Evolutionary conservation across 805 yeast species (phyloP), one percentile per base, ranked within the genome.

Genomic region (Cyberlindnera misumaiensis): DNA sequence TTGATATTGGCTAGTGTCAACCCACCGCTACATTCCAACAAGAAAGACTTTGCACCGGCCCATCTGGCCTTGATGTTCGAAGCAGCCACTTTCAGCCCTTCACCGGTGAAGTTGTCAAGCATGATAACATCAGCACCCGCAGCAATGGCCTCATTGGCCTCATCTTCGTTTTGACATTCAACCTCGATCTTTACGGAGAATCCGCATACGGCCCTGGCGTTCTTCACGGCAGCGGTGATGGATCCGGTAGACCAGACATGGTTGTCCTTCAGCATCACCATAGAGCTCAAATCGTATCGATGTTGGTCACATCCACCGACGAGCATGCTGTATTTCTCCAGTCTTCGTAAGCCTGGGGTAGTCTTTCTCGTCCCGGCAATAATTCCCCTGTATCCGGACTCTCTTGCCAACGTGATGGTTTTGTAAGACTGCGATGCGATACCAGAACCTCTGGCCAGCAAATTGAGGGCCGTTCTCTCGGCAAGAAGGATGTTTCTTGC

Each of bases 321-420:
- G 25, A 86, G 64, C 97, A 89, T 90, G 17, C 95, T 82, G 62
- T 89, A 89, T 59, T 89, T 89, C 57, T 89, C 97, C 41, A 90
- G 63, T 31, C 80, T 67, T 53, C 97, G 75, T 45, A 89, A 72
- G 0, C 97, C 97, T 0, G 97, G 97, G 0, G 97, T 90, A n/a
- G 97, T 90, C 63, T 89, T 89, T 56, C 97, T 75, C 1, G 97
- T 89, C 6, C 97, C 97, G 0, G 97, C 97, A 56, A 89, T 87
- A 17, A 81, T 71, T 0, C 97, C 97, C 4, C 64, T 64, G 56
- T 77, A 90, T 0, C 94, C 93, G 4, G 72, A 63, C 30, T 72
- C 62, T 40, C 78, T 72, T 1, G 96, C 96, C 41, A 75, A 59
- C 5, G 62, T 54, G 37, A 78, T 64, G 4, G 89, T 72, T 22